Percentiles rank a stretch among this genome's conserved stretches.
phyloP scores from a whole-genome alignment of 768 basidiomycete species.

The Termitomyces heimii region DNA sequence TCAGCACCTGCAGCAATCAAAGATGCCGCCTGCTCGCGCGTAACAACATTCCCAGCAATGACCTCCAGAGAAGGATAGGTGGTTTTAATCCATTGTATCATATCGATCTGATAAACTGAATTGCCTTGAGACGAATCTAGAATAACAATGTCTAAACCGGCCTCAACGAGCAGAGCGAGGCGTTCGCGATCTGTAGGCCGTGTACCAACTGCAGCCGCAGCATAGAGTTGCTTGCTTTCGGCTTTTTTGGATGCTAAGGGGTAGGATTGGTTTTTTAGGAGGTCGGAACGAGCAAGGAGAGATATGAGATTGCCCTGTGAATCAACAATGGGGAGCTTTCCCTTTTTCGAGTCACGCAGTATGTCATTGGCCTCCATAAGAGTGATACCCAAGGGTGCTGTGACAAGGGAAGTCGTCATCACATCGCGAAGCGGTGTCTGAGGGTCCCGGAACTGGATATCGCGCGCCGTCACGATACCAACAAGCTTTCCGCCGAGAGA shows the following conservation, averaged over 20 bases:
- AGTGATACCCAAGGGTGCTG: slow-evolving; percentile 83
- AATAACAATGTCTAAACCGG: slow-evolving; percentile 92
- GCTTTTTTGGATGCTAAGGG: slow-evolving; percentile 92
- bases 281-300: slow-evolving; percentile 93
- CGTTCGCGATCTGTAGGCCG: slow-evolving; percentile 84
- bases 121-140: slow-evolving; percentile 98
- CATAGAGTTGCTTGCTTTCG: slow-evolving; percentile 90
- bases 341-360: slow-evolving; percentile 94
- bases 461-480: slow-evolving; percentile 94
- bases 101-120: slow-evolving; percentile 88
- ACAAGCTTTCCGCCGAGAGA: slow-evolving; percentile 85
- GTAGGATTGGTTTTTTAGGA: slow-evolving; percentile 96
- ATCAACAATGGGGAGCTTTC: slow-evolving; percentile 80
- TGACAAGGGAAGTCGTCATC: slow-evolving; percentile 89
- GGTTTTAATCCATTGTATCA: slow-evolving; percentile 89
- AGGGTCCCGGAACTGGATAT: slow-evolving; percentile 85
- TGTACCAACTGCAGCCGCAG: slow-evolving; percentile 94
- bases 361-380: slow-evolving; percentile 90
- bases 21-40: slow-evolving; percentile 91
- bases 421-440: slow-evolving; percentile 64
- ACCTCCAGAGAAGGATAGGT: slow-evolving; percentile 85
- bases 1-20: slow-evolving; percentile 95
- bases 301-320: slow-evolving; percentile 49
- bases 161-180: slow-evolving; percentile 80
- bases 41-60: slow-evolving; percentile 97